phyloP scores from a whole-genome alignment of 768 basidiomycete species.

The Rubroboletus pulcherrimus region DNA sequence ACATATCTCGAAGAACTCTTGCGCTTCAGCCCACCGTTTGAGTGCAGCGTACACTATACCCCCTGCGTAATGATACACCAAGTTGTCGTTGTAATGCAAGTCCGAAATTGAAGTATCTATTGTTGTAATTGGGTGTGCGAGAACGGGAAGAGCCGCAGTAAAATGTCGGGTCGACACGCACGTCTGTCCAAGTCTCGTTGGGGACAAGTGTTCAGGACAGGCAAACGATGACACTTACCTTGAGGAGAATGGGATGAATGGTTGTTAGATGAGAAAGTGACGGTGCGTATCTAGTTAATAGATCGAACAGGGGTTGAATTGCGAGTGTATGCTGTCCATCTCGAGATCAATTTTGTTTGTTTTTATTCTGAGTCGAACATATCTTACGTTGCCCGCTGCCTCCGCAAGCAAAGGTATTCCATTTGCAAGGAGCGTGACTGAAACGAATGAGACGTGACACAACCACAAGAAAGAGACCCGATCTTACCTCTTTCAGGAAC shows the following conservation, averaged over 20 bases:
- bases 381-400: conserved; percentile 48
- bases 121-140: conserved; percentile 59
- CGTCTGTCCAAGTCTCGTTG: conserved; percentile 35
- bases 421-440: conserved; percentile 65
- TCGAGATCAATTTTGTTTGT: conserved; percentile 18
- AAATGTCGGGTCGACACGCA: conserved; percentile 57
- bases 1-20: conserved; percentile 78
- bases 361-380: not conserved
- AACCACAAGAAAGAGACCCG: not conserved
- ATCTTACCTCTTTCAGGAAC: conserved; percentile 65
- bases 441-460: conserved; percentile 2
- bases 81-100: conserved; percentile 71
- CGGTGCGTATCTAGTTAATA: conserved; percentile 62
- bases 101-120: conserved; percentile 61
- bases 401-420: conserved; percentile 54
- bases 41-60: conserved; percentile 64
- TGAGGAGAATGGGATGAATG: conserved; percentile 65
- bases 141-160: conserved; percentile 54
- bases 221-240: conserved; percentile 37
- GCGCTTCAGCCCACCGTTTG: conserved; percentile 64
- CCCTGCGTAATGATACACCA: conserved; percentile 82
- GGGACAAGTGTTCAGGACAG: not conserved
- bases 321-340: conserved; percentile 40
- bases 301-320: conserved; percentile 53
- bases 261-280: conserved; percentile 58